Evolutionary conservation across 2,329 filamentous ascomycete species (phyloP).

Genomic region (Fusarium robinianum): DNA sequence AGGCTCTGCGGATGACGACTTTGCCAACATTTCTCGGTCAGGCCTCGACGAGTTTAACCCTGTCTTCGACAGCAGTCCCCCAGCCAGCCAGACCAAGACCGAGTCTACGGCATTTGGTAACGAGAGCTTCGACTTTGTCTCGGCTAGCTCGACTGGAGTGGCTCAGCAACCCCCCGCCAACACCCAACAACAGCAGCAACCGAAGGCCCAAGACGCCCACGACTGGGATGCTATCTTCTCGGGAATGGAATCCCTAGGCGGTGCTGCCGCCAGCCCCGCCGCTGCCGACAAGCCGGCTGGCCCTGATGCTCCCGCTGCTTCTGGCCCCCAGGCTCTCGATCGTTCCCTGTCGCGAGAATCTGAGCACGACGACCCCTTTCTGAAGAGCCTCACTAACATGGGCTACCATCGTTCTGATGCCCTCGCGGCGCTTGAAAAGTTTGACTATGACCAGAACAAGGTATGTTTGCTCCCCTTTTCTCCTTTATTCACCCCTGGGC

Average conservation of each 20-base stretch:
- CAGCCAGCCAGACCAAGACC: constrained; percentile 58
- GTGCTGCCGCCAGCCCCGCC: constrained; percentile 35
- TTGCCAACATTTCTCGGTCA: constrained; percentile 72
- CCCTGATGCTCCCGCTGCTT: constrained; percentile 16
- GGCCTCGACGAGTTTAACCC: constrained; percentile 79
- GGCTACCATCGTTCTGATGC: constrained; percentile 78
- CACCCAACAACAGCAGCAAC: constrained; percentile 43
- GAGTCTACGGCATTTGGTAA: constrained; percentile 57
- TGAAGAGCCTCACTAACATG: constrained; percentile 89
- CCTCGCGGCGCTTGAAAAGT: constrained; percentile 84
- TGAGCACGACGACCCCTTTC: constrained; percentile 86
- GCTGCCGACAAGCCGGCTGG: constrained; percentile 25
- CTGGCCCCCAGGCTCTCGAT: constrained; percentile 48
- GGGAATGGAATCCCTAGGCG: constrained; percentile 65
- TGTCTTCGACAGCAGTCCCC: constrained; percentile 74
- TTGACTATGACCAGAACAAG: constrained; percentile 94
- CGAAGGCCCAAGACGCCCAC: constrained; percentile 58
- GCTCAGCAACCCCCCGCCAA: constrained; percentile 47
- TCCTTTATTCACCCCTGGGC: not conserved
- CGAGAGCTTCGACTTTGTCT: constrained; percentile 64
- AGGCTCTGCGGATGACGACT: constrained; percentile 77
- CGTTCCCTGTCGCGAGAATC: constrained; percentile 67
- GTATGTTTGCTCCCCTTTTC: constrained; percentile 55
- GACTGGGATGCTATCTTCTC: constrained; percentile 98
- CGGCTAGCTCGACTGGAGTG: constrained; percentile 41